phyloP scores from a whole-genome alignment of 2,329 filamentous ascomycete genomes.

The Colletotrichum cuscutae region DNA sequence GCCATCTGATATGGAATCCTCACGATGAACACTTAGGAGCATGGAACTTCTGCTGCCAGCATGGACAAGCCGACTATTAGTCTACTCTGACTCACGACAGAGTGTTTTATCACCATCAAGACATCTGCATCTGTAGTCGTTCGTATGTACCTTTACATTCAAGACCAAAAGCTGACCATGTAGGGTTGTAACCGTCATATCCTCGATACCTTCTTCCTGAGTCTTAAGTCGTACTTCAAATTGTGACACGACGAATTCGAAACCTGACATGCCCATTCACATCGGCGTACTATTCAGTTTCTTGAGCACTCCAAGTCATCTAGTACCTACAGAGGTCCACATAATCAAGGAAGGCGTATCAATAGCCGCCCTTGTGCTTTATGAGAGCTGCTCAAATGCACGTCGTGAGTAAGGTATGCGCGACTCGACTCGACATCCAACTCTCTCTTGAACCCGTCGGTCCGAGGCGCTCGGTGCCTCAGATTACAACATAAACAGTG shows the following conservation, averaged over 20 bases:
- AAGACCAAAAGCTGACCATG: slow-evolving; percentile 74
- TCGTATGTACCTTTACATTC: slow-evolving; percentile 55
- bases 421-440: slow-evolving; percentile 72
- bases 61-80: neutral
- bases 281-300: slow-evolving; percentile 73
- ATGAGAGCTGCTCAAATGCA: slow-evolving; percentile 73
- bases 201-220: slow-evolving; percentile 73
- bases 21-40: neutral
- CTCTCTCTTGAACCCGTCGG: slow-evolving; percentile 80
- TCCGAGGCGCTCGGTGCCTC: slow-evolving; percentile 63
- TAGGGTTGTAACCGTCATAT: slow-evolving; percentile 78
- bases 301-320: slow-evolving; percentile 66
- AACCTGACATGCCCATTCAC: slow-evolving; percentile 67
- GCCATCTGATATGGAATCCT: too few species aligned
- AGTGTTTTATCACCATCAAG: neutral
- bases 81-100: neutral
- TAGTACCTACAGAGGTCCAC: slow-evolving; percentile 65
- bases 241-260: slow-evolving; percentile 77
- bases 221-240: slow-evolving; percentile 75
- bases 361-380: slow-evolving; percentile 71
- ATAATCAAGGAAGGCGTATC: slow-evolving; percentile 72
- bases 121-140: neutral
- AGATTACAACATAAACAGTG: slow-evolving; percentile 65
- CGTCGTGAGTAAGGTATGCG: slow-evolving; percentile 71
- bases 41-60: neutral